Percentiles rank a stretch among this genome's conserved stretches.
Conservation (phyloP, 305 asterid genomes). For the Solanum aculeatissimum region DNA sequence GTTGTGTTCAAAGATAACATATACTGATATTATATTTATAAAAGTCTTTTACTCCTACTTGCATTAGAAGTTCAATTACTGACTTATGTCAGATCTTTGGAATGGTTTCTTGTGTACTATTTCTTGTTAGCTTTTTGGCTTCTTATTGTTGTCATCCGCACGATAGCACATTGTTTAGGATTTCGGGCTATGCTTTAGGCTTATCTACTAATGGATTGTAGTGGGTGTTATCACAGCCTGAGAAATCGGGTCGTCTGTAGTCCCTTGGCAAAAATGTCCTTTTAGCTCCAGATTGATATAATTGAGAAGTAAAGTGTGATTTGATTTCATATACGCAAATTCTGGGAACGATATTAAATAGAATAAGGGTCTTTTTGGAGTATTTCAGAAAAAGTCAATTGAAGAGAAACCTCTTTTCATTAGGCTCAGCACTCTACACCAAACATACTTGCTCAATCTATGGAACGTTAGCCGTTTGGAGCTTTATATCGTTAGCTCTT, state of each 20-base stretch:
- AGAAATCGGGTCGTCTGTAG: background rate
- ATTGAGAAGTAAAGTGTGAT: background rate
- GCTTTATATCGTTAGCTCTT: background rate
- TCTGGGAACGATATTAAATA: background rate
- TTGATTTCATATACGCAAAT: background rate
- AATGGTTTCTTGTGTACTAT: too few relatives aligned
- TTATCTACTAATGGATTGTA: too few relatives aligned
- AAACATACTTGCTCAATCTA: background rate
- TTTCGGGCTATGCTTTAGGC: too few relatives aligned
- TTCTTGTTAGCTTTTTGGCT: too few relatives aligned
- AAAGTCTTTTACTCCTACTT: too few relatives aligned
- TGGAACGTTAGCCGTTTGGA: slow-evolving; percentile 1
- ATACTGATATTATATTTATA: too few relatives aligned
- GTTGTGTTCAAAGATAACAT: too few relatives aligned
- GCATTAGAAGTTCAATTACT: too few relatives aligned
- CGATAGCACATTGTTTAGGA: too few relatives aligned
- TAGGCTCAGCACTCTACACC: background rate
- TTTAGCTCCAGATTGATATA: background rate
- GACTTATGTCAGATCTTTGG: too few relatives aligned
- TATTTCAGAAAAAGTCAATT: background rate
- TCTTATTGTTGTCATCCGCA: too few relatives aligned
- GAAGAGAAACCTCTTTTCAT: background rate
- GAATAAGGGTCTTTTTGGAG: background rate
- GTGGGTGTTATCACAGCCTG: too few relatives aligned
- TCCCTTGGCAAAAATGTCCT: background rate